These are phyloP conservation scores for Paecilomyces dactylethromorphus DNA, from an alignment of 2,329 filamentous ascomycete genomes.

Conservation along the genomic window DNA sequence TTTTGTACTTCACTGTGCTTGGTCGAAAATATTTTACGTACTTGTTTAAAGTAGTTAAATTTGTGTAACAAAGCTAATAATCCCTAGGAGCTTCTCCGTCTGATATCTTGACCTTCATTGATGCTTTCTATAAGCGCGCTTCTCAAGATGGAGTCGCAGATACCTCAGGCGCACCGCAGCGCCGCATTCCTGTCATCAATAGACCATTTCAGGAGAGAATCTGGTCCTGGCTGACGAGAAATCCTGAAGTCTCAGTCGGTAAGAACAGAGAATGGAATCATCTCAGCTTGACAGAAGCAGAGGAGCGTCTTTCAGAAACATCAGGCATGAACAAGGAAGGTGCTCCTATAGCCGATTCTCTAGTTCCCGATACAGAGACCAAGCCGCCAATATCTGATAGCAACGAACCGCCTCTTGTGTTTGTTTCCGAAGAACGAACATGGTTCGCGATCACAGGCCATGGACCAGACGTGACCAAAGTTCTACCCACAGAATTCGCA, in stretches of 20 bases:
- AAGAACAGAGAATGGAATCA: slow-evolving; percentile 33
- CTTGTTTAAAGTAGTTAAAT: not conserved
- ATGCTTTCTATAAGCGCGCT: slow-evolving; percentile 27
- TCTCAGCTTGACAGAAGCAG: slow-evolving; percentile 34
- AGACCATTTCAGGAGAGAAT: slow-evolving; percentile 46
- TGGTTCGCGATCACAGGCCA: slow-evolving; percentile 58
- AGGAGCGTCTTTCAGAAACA: slow-evolving; percentile 10
- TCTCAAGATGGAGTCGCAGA: slow-evolving; percentile 10
- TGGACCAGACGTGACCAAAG: slow-evolving; percentile 47
- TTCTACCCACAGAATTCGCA: slow-evolving; percentile 50
- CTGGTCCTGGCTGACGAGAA: slow-evolving; percentile 52
- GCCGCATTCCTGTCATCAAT: slow-evolving; percentile 34
- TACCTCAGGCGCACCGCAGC: not conserved
- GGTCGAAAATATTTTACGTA: not conserved
- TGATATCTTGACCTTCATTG: slow-evolving; percentile 28
- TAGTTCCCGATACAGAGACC: not conserved
- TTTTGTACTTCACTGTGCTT: not conserved
- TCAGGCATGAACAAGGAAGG: not conserved
- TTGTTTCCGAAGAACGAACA: slow-evolving; percentile 49
- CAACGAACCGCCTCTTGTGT: slow-evolving; percentile 29
- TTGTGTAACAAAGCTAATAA: slow-evolving; percentile 12
- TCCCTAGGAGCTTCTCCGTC: slow-evolving; percentile 26
- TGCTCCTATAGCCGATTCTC: not conserved
- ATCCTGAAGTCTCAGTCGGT: slow-evolving; percentile 51
- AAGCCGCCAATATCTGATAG: not conserved